Base-by-base conservation (phyloP, 768 basidiomycete genomes). In the Tulasnella sp. region DNA sequence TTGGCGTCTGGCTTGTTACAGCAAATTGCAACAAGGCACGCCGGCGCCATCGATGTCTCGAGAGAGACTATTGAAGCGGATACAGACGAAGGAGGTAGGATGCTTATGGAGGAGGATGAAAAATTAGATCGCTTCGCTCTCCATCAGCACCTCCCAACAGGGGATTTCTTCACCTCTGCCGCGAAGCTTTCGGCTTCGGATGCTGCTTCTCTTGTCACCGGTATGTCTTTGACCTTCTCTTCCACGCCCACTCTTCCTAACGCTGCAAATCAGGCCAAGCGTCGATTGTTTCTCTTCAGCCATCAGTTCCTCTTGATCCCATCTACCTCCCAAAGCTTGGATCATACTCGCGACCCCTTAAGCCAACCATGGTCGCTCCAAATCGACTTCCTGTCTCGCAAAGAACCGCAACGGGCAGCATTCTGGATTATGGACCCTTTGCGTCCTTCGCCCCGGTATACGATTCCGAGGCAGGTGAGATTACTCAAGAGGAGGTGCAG, bases 391-490 rank as follows among this genome's bases (percentile, higher is more conserved):
- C 83, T 87, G 32, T 87, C 88, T 1, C 67, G 48, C 89, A 20
- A 89, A 91, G 61, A 86, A 86, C 35, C 83, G 93, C 48, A 67
- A 87, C 89, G 37, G 92, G 92, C 75, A 83, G 86, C 0, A 94
- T 94, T 82, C 85, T 95, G 9, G 92, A 95, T 83, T 95, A 95
- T 81, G 94, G 93, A 0, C 86, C 87, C 16, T 91, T 87, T 81
- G 84, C 92, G 9, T 91, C 88, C 82, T 95, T 95, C 83, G 93
- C 93, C 0, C 93, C 93, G 0, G 85, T 87, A 13, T 94, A 92
- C 82, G 92, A 93, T 79, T 91, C 93, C 80, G 91, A 92, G 78
- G 90, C 90, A n/a, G 87, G 89, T 72, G 89, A 92, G 81, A 84
- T 94, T 7, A 93, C 93, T 4, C 86, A 89, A 76, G 83, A 85